These are phyloP conservation scores for Cyamopsis tetragonoloba DNA, from an alignment of 306 rosid genomes.

Conservation along the genomic window DNA sequence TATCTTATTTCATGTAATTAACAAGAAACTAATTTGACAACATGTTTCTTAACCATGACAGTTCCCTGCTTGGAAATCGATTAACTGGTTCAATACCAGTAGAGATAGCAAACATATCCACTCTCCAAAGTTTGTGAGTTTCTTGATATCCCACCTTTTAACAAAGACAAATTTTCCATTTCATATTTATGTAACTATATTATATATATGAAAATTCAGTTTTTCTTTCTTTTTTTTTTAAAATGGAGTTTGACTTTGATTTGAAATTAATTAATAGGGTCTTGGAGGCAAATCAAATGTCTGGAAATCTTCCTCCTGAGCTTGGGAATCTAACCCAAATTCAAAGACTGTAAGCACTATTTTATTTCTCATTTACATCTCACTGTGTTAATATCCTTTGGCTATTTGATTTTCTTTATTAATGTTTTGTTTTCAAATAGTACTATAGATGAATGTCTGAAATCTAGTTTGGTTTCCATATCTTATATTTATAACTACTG, in stretches of 20 bases:
- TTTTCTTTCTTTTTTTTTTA: no score
- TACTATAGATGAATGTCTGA: background rate
- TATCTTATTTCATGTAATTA: background rate
- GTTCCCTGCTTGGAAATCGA: constrained; percentile 61
- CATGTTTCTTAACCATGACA: constrained; percentile 24
- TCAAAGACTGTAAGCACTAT: constrained; percentile 48
- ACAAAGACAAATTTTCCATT: background rate
- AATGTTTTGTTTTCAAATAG: background rate
- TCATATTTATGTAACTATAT: background rate
- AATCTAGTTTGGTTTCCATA: background rate
- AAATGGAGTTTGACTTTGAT: constrained; percentile 2
- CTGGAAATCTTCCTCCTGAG: constrained; percentile 51
- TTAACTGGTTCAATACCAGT: constrained; percentile 58
- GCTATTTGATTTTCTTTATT: background rate
- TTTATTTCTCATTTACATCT: background rate
- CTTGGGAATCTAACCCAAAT: constrained; percentile 55
- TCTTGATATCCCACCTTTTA: background rate
- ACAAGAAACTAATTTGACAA: background rate
- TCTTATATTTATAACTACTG: background rate
- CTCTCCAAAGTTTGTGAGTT: constrained; percentile 68
- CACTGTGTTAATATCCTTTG: background rate
- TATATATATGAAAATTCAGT: no score
- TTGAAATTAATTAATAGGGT: constrained; percentile 35
- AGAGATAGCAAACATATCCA: constrained; percentile 61
- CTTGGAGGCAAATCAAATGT: constrained; percentile 52